Base-by-base conservation (phyloP, 495 filamentous ascomycete genomes). In the Penicillium odoratum region DNA sequence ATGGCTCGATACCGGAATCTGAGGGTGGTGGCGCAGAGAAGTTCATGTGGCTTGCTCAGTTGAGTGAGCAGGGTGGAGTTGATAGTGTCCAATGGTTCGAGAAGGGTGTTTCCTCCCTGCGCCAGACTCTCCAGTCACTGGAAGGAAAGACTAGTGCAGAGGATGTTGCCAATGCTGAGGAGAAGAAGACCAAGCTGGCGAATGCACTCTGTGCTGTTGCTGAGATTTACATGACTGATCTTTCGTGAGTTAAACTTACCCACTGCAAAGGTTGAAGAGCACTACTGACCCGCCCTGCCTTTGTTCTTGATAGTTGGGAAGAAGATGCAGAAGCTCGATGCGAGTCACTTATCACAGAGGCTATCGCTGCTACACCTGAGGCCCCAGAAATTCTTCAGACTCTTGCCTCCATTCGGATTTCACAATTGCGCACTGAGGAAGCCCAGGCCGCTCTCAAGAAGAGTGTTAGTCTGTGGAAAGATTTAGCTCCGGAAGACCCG, bases 211-310 rank as follows among this genome's bases (percentile, higher is more conserved):
- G 95, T 72, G 89, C 88, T 3, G 86, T 97, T 53, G 84, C 89
- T 0, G 95, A 99, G 71, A 88, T 97, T 33, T 98, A 97, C 70
- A 99, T 99, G 95, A 98, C 92, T 30, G 95, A 99, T 77, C 81
- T 99, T 59, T 89, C 83, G 72, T 79, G 66, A 64, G 74, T 75
- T 46, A 8, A 33, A n/a, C 26, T 13, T 25, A 28, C 18, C 6
- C 10, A 4, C 11, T 13, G n/a, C 13, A 9, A 16, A 46, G 15
- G 15, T 13, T 21, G n/a, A 33, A 29, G 33, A 30, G n/a, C 44
- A 21, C 16, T 50, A 30, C 58, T 67, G 48, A 60, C 45, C 29
- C 8, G 9, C 13, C 3, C 13, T 33, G 25, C 2, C 43, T 47
- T 44, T 30, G 34, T 44, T 18, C 25, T 9, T 53, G 8, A n/a